Conservation (phyloP, 1,284 basidiomycete genomes). For the Inonotus obliquus region DNA sequence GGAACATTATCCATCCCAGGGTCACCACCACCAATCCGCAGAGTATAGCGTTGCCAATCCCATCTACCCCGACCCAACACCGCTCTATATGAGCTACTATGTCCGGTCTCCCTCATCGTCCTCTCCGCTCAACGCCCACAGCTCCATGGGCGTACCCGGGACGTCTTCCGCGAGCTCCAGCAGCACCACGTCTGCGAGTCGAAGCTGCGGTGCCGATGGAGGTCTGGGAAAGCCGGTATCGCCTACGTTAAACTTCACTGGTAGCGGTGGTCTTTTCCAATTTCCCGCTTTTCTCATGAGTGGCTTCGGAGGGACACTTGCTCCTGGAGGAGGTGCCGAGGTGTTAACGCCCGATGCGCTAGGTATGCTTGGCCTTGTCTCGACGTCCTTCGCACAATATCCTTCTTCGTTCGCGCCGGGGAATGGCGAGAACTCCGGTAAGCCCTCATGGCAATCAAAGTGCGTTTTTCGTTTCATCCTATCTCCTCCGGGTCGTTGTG, state of each 20-base stretch:
- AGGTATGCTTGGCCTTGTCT: slow-evolving; percentile 30
- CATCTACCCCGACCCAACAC: no score
- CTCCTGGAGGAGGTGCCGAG: slow-evolving; percentile 69
- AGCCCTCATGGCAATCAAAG: slow-evolving; percentile 6
- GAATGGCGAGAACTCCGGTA: background rate
- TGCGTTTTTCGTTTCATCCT: background rate
- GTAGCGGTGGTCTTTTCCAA: slow-evolving; percentile 41
- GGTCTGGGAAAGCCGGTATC: background rate
- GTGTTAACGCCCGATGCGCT: slow-evolving; percentile 38
- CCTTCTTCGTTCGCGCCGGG: background rate
- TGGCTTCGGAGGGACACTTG: slow-evolving; percentile 47
- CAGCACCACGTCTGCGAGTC: background rate
- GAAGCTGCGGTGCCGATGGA: background rate
- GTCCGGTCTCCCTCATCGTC: background rate
- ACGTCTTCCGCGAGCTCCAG: background rate
- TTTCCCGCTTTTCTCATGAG: slow-evolving; percentile 59
- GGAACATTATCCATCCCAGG: background rate
- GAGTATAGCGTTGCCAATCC: no score
- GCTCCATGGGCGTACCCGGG: background rate
- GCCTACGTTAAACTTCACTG: background rate
- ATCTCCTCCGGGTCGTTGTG: background rate
- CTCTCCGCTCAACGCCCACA: background rate
- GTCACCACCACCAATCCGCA: background rate
- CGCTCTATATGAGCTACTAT: no score
- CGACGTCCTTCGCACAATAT: slow-evolving; percentile 26